Conservation (phyloP, 2,329 filamentous ascomycete genomes). For the Aspergillus novofumigatus region DNA sequence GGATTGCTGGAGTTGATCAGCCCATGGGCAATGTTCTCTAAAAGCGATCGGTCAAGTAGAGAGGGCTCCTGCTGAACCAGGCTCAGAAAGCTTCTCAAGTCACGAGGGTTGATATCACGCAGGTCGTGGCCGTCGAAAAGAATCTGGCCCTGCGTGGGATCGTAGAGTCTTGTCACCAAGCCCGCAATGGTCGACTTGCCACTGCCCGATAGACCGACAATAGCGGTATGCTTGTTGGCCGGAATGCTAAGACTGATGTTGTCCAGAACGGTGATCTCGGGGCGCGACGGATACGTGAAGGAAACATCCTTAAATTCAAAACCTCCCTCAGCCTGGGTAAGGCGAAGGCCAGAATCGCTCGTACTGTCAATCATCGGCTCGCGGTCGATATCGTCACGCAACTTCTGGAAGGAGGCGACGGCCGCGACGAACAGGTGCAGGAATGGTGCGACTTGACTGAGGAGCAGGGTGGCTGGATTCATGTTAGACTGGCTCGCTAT, state of each 20-base stretch:
- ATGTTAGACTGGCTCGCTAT: constrained; percentile 8
- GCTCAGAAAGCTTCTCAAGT: constrained; percentile 20
- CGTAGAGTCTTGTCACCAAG: constrained; percentile 69
- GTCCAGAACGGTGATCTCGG: constrained; percentile 38
- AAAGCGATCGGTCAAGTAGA: constrained; percentile 77
- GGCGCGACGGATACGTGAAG: constrained; percentile 32
- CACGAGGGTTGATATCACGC: constrained; percentile 29
- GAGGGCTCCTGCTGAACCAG: constrained; percentile 63
- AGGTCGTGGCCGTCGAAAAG: constrained; percentile 37
- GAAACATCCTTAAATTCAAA: constrained; percentile 35
- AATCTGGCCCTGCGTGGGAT: constrained; percentile 35
- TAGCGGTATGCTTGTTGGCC: constrained; percentile 50
- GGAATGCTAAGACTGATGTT: constrained; percentile 33
- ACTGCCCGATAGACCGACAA: constrained; percentile 68
- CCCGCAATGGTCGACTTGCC: constrained; percentile 74
- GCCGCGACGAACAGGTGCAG: constrained; percentile 48
- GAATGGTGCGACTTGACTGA: constrained; percentile 38
- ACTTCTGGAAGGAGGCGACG: constrained; percentile 53
- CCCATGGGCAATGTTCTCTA: constrained; percentile 66
- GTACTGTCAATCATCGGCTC: constrained; percentile 44
- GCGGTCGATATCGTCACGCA: constrained; percentile 56
- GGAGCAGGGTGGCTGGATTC: constrained; percentile 31
- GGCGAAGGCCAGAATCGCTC: constrained; percentile 15
- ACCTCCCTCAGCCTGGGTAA: constrained; percentile 23
- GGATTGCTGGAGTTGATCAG: constrained; percentile 39